Conservation (phyloP, 2,329 filamentous ascomycete species). For the Alternaria alternata region DNA sequence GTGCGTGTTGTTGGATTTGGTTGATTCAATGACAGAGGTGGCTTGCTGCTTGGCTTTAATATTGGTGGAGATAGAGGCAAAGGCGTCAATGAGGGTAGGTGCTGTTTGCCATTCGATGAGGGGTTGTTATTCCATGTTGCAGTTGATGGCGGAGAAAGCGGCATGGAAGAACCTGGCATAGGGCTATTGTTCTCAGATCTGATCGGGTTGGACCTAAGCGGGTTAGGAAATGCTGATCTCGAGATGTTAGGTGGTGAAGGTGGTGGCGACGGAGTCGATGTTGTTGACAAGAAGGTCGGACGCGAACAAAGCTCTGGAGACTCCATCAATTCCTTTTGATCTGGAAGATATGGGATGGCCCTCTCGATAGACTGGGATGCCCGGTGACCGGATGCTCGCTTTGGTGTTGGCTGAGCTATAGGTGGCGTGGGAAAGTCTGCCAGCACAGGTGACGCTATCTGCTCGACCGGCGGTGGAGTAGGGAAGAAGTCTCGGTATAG, state of each 20-base stretch:
- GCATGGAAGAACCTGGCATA: conserved; percentile 29
- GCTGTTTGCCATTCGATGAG: conserved; percentile 27
- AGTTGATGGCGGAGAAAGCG: conserved; percentile 36
- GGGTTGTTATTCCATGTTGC: conserved; percentile 20
- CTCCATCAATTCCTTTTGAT: conserved; percentile 14
- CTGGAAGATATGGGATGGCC: conserved; percentile 22
- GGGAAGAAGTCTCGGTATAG: conserved; percentile 73
- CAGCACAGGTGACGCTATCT: conserved; percentile 21
- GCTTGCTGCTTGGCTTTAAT: conserved; percentile 44
- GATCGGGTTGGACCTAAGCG: conserved; percentile 33
- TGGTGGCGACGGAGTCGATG: conserved; percentile 46
- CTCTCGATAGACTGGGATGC: conserved; percentile 34
- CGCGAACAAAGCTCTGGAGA: conserved; percentile 27
- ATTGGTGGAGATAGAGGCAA: conserved; percentile 45
- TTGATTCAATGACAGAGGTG: conserved; percentile 41
- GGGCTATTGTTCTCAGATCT: conserved; percentile 25
- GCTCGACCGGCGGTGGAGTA: conserved; percentile 19
- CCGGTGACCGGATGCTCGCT: conserved; percentile 15
- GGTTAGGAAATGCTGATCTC: conserved; percentile 34
- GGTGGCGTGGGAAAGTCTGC: conserved; percentile 19
- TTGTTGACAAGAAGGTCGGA: conserved; percentile 46
- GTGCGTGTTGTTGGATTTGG: conserved; percentile 45
- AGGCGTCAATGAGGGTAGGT: conserved; percentile 36
- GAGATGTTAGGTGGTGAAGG: conserved; percentile 37
- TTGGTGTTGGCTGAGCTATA: conserved; percentile 31